Evolutionary conservation across 202 grass and related monocot species (phyloP).

Genomic region (Panicum hallii): DNA sequence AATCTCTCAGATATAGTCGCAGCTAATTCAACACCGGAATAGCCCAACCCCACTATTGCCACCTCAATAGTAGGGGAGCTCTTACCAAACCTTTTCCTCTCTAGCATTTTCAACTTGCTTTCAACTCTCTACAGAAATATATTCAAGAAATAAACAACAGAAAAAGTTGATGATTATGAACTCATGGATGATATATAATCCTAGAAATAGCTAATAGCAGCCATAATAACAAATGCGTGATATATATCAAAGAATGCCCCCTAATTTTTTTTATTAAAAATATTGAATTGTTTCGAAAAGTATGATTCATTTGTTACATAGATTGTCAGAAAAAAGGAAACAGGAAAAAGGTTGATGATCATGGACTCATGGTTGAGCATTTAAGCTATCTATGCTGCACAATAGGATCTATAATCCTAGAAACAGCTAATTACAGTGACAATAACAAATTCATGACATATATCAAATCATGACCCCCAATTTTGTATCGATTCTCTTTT

Average conservation of each 20-base stretch:
- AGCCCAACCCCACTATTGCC: slow-evolving; percentile 92
- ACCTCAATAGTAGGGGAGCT: slow-evolving; percentile 62
- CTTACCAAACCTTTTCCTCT: slow-evolving; percentile 80
- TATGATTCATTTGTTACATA: not conserved
- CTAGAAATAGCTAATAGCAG: not conserved
- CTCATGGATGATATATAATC: not conserved
- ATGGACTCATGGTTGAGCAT: not conserved
- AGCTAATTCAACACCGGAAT: slow-evolving; percentile 95
- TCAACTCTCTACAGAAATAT: slow-evolving; percentile 78
- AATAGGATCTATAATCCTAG: slow-evolving; percentile 2
- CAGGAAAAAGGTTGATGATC: not conserved
- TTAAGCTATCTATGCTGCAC: not conserved
- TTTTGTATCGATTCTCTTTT: not conserved
- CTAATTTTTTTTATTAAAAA: not conserved
- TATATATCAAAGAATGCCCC: not conserved
- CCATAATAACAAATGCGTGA: not conserved
- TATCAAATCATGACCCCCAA: not conserved
- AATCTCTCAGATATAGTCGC: slow-evolving; percentile 95
- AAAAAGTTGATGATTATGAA: not conserved
- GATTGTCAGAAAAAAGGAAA: slow-evolving; percentile 3
- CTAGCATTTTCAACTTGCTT: slow-evolving; percentile 73
- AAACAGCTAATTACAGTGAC: not conserved
- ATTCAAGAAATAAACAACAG: slow-evolving; percentile 21
- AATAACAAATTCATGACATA: slow-evolving; percentile 1
- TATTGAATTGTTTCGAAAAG: not conserved